These are phyloP conservation scores for Blastocystis hominis DNA, from an alignment of 352 stramenopile genomes.

Conservation along the genomic window DNA sequence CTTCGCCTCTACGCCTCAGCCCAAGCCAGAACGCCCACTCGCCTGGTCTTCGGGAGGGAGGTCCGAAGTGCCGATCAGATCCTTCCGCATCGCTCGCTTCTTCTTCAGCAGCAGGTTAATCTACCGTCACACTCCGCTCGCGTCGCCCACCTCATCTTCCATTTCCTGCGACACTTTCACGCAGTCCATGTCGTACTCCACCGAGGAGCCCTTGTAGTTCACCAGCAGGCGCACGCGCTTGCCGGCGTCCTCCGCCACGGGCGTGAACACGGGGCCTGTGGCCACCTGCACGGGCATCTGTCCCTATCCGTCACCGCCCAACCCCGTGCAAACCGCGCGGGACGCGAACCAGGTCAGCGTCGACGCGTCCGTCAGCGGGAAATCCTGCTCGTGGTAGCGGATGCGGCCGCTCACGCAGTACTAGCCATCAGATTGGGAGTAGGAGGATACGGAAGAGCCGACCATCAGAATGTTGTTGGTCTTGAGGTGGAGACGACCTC, in stretches of 20 bases:
- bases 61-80: background rate
- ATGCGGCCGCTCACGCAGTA: constrained; percentile 14
- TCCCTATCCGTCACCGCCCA: background rate
- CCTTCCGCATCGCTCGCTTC: background rate
- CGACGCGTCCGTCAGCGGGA: background rate
- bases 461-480: background rate
- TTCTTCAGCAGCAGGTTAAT: constrained; percentile 32
- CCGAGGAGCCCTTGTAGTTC: background rate
- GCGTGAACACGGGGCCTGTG: constrained; percentile 3
- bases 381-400: constrained; percentile 46
- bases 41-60: background rate
- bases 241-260: constrained; percentile 25
- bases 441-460: background rate
- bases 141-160: background rate
- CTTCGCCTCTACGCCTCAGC: background rate
- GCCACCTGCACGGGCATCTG: background rate
- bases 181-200: background rate
- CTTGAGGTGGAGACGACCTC: background rate
- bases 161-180: constrained; percentile 28
- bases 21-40: background rate
- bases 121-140: background rate
- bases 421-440: background rate
- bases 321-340: background rate
- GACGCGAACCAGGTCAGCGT: constrained; percentile 52
- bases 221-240: constrained; percentile 1